Base-by-base conservation (phyloP, 768 basidiomycete species). In the Hortiboletus campestris region DNA sequence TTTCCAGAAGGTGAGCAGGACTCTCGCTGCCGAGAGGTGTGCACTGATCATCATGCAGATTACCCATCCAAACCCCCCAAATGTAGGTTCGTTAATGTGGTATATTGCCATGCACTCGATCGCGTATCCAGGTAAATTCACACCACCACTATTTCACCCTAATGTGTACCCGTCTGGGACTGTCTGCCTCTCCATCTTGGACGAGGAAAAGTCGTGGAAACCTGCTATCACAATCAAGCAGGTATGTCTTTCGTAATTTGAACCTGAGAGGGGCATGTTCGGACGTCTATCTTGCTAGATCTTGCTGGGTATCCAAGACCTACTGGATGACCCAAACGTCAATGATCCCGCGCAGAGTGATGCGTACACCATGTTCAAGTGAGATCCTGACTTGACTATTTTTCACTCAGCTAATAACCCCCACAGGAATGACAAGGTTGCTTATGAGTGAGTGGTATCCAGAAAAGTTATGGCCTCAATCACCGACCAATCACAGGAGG, bases 161-260 rank as follows among this genome's bases (percentile, higher is more conserved):
- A 98, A 98, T 69, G 95, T 99, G 51, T 99, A 98, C 69, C 97
- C 97, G 1, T 98, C 96, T 31, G 97, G 97, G 25, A 99, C 97
- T 19, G 95, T 98, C 44, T 98, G 96, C 72, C 78, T 99, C 29
- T 98, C 95, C 12, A 99, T 99, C 67, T 75, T 99, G 51, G 96
- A 98, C 67, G 97, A 99, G 69, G 97, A 99, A 74, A 98, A 99
- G 72, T 88, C 88, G 2, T 99, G 97, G 97, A 98, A 98, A 69
- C 94, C 97, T 25, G 91, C 94, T 8, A 98, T 99, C 64, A 98
- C 97, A 2, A 94, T 99, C 75, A 99, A 98, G 73, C 97, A 98
- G 82, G 96, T 90, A 25, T 38, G 75, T 60, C 34, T 52, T 42
- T 56, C 13, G n/a, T 13, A 41, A 32, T 36, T 13, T 22, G 14